Evolutionary conservation across 345 rosid genomes (phyloP), one percentile per base, ranked within the genome.

Genomic region (Raphanus sativus): DNA sequence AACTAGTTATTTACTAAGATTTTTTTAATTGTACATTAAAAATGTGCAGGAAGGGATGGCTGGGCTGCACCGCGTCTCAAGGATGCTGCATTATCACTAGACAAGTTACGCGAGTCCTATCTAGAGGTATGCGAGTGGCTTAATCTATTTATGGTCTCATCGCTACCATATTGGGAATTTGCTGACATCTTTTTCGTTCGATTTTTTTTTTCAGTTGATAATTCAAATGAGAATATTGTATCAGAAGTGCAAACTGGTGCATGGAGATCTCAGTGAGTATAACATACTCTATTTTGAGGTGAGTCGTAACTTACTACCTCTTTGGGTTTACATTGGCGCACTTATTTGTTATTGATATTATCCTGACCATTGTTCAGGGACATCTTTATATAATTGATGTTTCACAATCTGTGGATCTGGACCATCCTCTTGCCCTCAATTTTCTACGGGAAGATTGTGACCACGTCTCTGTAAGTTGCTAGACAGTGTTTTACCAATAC

Each of bases 1-100:
- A 40, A 1, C 63, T 26, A 40, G 50, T 40, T 4, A 40, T 21
- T 21, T 5, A 34, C 36, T 59, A n/a, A 65, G 66, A 55, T 52
- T 67, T 12, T 42, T 33, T 70, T 4, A 52, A 8, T 45, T 42
- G 4, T 34, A 63, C 45, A 1, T 60, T 8, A 6, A 70, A 67
- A 70, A 67, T 59, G 70, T 76, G 55, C 80, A 95, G 98, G 99
- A 63, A 89, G 86, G 77, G 72, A 84, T 63, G 99, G 99, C 70
- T 91, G 97, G 93, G 98, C 99, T 56, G 98, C 99, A 52, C 99
- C 99, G 26, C 98, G 98, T 70, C 94, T 95, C 59, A 95, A 92
- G 91, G 99, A 92, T 87, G 99, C 99, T 76, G 86, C 86, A 26
- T 77, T 95, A 79, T 91, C 99, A 50, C 67, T 84, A 67, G 98